Conservation (phyloP, 2,329 filamentous ascomycete species). For the Sarocladiaceae sp. region DNA sequence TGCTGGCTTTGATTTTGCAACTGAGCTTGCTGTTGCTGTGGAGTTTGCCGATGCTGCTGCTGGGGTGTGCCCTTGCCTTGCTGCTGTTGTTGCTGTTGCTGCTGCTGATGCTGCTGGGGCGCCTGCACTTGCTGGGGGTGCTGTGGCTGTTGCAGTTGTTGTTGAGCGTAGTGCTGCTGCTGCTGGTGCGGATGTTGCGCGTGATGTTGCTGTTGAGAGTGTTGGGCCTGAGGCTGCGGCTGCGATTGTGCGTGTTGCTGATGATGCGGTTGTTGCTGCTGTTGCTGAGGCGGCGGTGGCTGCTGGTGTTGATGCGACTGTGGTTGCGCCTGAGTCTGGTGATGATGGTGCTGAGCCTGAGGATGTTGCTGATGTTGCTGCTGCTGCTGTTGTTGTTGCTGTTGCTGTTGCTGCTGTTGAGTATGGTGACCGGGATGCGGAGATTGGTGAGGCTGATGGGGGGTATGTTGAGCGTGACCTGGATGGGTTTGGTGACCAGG, state of each 20-base stretch:
- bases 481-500: constrained; percentile 20
- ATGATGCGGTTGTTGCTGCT: constrained; percentile 24
- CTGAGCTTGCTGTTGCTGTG: constrained; percentile 21
- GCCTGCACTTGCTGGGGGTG: constrained; percentile 13
- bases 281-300: constrained; percentile 18
- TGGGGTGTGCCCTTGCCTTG: constrained; percentile 21
- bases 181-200: constrained; percentile 22
- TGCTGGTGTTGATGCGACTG: constrained; percentile 22
- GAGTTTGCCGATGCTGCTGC: constrained; percentile 25
- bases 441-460: constrained; percentile 20
- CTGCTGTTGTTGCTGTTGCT: constrained; percentile 18
- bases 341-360: neutral
- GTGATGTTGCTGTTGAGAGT: constrained; percentile 20
- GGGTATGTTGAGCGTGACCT: constrained; percentile 22
- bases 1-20: constrained; percentile 13
- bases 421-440: constrained; percentile 21
- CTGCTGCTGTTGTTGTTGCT: constrained; percentile 3
- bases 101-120: constrained; percentile 18
- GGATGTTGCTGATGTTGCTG: constrained; percentile 23
- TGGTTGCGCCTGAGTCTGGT: constrained; percentile 10
- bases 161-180: constrained; percentile 21
- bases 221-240: constrained; percentile 19
- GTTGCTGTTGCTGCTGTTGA: constrained; percentile 18
- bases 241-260: constrained; percentile 21
- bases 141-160: constrained; percentile 27